Base-by-base conservation (phyloP, 2,329 filamentous ascomycete species). In the Colletotrichum trifolii region DNA sequence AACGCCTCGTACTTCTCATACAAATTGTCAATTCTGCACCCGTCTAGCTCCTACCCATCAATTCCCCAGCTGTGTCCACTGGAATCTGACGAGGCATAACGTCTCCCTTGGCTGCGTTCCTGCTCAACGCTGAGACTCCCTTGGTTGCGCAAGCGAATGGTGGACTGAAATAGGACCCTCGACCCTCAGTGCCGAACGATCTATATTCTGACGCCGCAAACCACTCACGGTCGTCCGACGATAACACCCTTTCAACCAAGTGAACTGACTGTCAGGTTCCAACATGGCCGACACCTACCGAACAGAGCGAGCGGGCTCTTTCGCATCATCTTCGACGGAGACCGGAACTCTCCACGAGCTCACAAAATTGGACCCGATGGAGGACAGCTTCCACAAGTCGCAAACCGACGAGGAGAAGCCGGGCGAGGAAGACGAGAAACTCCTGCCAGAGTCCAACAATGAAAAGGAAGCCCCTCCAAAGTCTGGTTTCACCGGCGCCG, bases 401-500 rank as follows among this genome's bases (percentile, higher is more conserved):
- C 70, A 71, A 4, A 71, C 73, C 17, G 77, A 79, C n/a, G 67
- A 79, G 54, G 79, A 82, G 50, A 73, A 76, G 17, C 72, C 68
- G 34, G 72, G 78, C 43, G 77, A 79, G 50, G 80, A 84, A 66
- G 76, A 78, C 50, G 79, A 79, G 43, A 78, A 77, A 55, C 73
- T 81, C 9, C 73, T 85, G 45, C 67, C 77, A 39, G 72, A 73
- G 60, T 62, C 69, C 34, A 25, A 25, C 25, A 63, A 68, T n/a
- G 74, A 77, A 46, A 74, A 78, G 66, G 71, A 77, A 67, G 75
- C 77, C 11, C 66, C 76, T 8, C 70, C 75, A 39, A 74, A 77
- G 65, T 66, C 73, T 39, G 76, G 76, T 13, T 77, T 81, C 52
- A 70, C 69, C 35, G 76, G 79, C 43, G 77, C 80, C 4, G 60